Conservation (phyloP, 768 basidiomycete genomes). For the Dacryopinax primogenitus region DNA sequence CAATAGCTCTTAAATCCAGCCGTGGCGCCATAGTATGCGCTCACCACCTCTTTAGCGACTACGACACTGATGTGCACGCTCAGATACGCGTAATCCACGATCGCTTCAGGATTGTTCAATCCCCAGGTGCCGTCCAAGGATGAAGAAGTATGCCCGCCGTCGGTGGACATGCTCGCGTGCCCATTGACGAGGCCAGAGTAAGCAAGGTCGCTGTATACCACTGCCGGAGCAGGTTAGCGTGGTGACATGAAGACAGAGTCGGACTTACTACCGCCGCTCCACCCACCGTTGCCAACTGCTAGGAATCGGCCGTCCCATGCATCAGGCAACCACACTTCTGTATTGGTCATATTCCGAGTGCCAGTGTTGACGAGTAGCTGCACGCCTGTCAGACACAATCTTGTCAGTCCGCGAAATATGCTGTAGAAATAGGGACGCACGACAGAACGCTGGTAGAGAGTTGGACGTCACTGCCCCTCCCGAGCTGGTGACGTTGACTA, state of each 20-base stretch:
- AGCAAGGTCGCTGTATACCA: slow-evolving; percentile 2
- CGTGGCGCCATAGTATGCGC: slow-evolving; percentile 21
- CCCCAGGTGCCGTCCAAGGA: slow-evolving; percentile 11
- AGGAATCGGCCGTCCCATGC: slow-evolving; percentile 25
- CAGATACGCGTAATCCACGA: slow-evolving; percentile 24
- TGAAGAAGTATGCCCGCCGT: not conserved
- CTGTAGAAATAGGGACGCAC: not conserved
- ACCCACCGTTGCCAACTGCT: slow-evolving; percentile 24
- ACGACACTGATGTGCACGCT: slow-evolving; percentile 23
- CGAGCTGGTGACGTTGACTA: not conserved
- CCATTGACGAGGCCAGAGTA: not conserved
- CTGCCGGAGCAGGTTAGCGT: not conserved
- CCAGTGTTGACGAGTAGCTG: not conserved
- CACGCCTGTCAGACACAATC: not conserved
- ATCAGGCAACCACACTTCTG: slow-evolving; percentile 26
- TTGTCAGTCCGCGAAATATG: not conserved
- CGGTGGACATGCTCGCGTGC: not conserved
- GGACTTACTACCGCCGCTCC: not conserved
- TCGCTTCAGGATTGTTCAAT: slow-evolving; percentile 21
- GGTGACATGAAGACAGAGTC: not conserved
- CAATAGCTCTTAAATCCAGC: slow-evolving; percentile 23
- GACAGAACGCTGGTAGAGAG: not conserved
- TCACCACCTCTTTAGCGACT: slow-evolving; percentile 23
- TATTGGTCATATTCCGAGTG: not conserved
- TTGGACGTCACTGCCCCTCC: not conserved